These are phyloP conservation scores for Leucoagaricus sp. DNA, from an alignment of 1,284 basidiomycete species.

Conservation along the genomic window DNA sequence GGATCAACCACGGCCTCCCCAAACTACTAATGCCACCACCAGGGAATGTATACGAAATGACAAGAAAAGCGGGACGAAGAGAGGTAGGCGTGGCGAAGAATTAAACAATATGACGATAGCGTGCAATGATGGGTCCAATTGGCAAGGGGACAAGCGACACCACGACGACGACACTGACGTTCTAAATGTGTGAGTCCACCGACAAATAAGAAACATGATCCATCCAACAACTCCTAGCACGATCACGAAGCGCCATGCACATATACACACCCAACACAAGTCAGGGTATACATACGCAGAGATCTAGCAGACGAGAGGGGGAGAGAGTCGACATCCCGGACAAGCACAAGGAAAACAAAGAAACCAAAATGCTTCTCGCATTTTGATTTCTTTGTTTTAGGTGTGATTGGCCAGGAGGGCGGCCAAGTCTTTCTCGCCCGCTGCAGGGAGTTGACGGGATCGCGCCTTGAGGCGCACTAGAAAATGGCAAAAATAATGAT, in stretches of 20 bases:
- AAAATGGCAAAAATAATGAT: conserved; percentile 21
- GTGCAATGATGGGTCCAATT: neutral
- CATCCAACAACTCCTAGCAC: neutral
- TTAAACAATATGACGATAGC: neutral
- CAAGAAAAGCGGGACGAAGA: neutral
- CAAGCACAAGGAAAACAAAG: neutral
- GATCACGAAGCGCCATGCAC: neutral
- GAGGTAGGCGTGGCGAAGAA: neutral
- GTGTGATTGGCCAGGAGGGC: conserved; percentile 52
- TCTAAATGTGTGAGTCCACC: neutral
- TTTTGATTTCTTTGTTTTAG: conserved; percentile 21
- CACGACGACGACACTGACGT: neutral
- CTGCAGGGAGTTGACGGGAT: conserved; percentile 75
- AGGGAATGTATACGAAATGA: neutral
- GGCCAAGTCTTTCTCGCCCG: conserved; percentile 75
- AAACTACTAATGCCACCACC: neutral
- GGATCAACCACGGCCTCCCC: neutral
- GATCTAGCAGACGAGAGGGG: neutral
- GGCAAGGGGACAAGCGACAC: neutral
- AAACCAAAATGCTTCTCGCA: no score
- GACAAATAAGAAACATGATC: neutral
- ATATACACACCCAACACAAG: neutral
- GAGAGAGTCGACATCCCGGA: neutral
- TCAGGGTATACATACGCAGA: neutral
- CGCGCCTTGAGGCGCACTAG: conserved; percentile 84